Conservation (phyloP, 495 filamentous ascomycete genomes). For the Baudoinia panamericana region DNA sequence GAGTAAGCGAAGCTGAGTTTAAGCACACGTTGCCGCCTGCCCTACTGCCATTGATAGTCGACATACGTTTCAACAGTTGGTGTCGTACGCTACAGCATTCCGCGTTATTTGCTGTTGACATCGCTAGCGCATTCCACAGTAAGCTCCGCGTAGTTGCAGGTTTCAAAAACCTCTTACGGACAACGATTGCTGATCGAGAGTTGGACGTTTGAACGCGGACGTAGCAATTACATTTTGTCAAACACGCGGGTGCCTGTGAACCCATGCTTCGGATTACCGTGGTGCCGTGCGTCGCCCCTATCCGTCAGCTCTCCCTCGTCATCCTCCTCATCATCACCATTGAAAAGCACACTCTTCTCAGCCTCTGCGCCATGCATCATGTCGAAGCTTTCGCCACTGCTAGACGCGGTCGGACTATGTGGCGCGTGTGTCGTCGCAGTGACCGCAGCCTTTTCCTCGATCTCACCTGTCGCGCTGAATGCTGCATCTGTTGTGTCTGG, state of each 20-base stretch:
- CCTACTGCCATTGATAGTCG: too few relatives aligned
- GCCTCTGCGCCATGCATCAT: constrained; percentile 35
- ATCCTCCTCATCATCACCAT: constrained; percentile 9
- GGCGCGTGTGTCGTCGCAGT: neutral
- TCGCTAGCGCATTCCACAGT: too few relatives aligned
- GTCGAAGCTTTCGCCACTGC: constrained; percentile 55
- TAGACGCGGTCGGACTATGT: constrained; percentile 30
- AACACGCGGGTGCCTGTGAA: constrained; percentile 20
- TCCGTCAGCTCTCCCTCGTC: constrained; percentile 8
- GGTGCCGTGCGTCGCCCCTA: constrained; percentile 3
- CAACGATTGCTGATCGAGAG: too few relatives aligned
- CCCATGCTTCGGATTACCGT: constrained; percentile 6
- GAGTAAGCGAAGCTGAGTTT: too few relatives aligned
- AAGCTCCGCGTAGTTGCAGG: too few relatives aligned
- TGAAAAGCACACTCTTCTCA: constrained; percentile 20
- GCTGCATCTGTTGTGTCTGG: neutral
- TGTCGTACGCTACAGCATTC: too few relatives aligned
- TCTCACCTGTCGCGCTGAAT: constrained; percentile 15
- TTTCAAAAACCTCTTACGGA: too few relatives aligned
- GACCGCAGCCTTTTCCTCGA: neutral
- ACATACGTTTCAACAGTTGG: too few relatives aligned
- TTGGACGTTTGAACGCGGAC: too few relatives aligned
- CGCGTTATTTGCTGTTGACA: too few relatives aligned
- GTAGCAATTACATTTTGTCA: constrained; percentile 29
- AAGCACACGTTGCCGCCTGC: too few relatives aligned